Percentiles rank a stretch among this genome's conserved stretches.
Conservation (phyloP, 1,284 basidiomycete genomes). For the Trametes polyzona region DNA sequence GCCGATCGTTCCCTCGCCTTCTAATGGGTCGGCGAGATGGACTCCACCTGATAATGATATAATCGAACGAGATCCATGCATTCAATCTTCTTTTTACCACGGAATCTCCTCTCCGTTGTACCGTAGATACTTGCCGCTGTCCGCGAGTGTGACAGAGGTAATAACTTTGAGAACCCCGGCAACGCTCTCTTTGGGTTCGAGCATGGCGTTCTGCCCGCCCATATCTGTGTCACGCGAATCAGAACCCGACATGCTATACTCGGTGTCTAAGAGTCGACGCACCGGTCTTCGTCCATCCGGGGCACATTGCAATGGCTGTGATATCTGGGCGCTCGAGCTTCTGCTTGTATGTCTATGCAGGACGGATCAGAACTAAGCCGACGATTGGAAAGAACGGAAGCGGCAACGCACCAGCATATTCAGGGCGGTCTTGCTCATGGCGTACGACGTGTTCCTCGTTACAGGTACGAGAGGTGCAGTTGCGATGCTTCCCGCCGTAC, state of each 20-base stretch:
- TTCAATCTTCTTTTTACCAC: constrained; percentile 16
- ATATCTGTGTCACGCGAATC: constrained; percentile 25
- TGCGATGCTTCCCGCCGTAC: constrained; percentile 25
- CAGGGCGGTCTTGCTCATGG: constrained; percentile 33
- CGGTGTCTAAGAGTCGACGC: background rate
- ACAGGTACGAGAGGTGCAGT: constrained; percentile 34
- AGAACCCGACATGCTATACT: background rate
- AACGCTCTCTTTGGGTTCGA: constrained; percentile 36
- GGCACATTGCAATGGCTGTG: constrained; percentile 30
- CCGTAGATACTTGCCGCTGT: constrained; percentile 36
- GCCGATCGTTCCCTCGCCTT: background rate
- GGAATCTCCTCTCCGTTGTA: constrained; percentile 29
- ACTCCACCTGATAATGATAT: background rate
- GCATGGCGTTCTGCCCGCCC: constrained; percentile 35
- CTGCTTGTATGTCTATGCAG: constrained; percentile 41
- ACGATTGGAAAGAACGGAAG: too few relatives aligned
- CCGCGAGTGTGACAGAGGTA: constrained; percentile 20
- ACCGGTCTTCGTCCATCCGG: constrained; percentile 39
- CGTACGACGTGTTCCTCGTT: constrained; percentile 29
- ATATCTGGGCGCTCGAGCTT: constrained; percentile 29
- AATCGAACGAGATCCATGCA: background rate
- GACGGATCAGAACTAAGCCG: too few relatives aligned
- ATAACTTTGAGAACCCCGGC: constrained; percentile 31
- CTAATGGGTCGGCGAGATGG: background rate
- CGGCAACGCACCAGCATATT: constrained; percentile 37